phyloP scores from a whole-genome alignment of 805 yeast genomes.

The Candida pseudofarinosa region DNA sequence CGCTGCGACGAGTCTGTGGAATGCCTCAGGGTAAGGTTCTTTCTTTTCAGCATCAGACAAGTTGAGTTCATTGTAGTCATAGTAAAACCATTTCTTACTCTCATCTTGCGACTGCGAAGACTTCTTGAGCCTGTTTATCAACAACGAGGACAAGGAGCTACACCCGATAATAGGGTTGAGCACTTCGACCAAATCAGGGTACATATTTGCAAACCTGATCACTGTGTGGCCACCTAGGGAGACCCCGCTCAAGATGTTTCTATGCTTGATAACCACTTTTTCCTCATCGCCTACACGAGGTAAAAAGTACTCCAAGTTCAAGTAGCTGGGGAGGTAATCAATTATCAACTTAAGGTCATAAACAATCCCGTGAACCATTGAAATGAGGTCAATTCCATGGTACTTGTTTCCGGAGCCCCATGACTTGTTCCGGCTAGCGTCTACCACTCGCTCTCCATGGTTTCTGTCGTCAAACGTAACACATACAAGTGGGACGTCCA shows the following conservation, averaged over 20 bases:
- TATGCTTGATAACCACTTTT: slow-evolving; percentile 21
- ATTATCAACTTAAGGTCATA: slow-evolving; percentile 42
- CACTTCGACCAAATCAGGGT: slow-evolving; percentile 34
- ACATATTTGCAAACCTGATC: slow-evolving; percentile 39
- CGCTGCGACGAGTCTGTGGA: slow-evolving; percentile 25
- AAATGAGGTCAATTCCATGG: slow-evolving; percentile 51
- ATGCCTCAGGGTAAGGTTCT: slow-evolving; percentile 26
- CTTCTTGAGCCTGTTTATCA: slow-evolving; percentile 37
- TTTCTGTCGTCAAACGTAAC: slow-evolving; percentile 52
- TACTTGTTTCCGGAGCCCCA: slow-evolving; percentile 47
- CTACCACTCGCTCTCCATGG: slow-evolving; percentile 48
- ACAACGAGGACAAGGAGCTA: slow-evolving; percentile 41
- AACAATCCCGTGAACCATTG: slow-evolving; percentile 45
- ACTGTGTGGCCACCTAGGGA: slow-evolving; percentile 59
- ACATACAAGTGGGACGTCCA: slow-evolving; percentile 35
- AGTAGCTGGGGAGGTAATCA: slow-evolving; percentile 40
- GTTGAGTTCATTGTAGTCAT: slow-evolving; percentile 29
- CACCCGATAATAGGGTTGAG: slow-evolving; percentile 52
- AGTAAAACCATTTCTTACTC: slow-evolving; percentile 29
- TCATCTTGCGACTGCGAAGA: slow-evolving; percentile 12
- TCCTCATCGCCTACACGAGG: slow-evolving; percentile 10
- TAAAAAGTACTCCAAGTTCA: slow-evolving; percentile 28
- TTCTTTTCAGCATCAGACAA: slow-evolving; percentile 23
- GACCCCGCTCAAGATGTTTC: slow-evolving; percentile 44
- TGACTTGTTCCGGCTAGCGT: slow-evolving; percentile 28